Percentiles rank a stretch among this genome's conserved stretches.
These are phyloP conservation scores for Ceriops tagal DNA, from an alignment of 345 rosid genomes.

Conservation along the genomic window DNA sequence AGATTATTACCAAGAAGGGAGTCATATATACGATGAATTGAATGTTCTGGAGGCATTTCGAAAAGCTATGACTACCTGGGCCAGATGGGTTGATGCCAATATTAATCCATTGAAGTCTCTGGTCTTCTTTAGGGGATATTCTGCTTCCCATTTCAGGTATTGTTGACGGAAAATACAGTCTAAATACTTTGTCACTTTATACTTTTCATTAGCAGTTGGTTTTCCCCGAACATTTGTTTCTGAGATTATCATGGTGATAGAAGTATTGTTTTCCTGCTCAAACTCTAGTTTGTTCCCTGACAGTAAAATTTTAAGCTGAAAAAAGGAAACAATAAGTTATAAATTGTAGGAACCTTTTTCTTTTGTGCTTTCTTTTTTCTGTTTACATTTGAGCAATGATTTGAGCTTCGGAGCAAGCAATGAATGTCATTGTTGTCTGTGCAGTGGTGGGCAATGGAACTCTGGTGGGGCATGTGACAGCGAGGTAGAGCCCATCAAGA, in stretches of 20 bases:
- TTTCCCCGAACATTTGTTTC: background rate
- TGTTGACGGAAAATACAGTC: too few relatives aligned
- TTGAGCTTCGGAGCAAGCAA: background rate
- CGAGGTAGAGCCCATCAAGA: constrained; percentile 83
- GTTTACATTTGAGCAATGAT: background rate
- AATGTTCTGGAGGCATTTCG: constrained; percentile 88
- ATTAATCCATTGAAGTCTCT: constrained; percentile 57
- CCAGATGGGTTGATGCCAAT: constrained; percentile 82
- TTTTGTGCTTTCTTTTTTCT: too few relatives aligned
- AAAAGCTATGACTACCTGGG: constrained; percentile 88
- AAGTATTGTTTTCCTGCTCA: background rate
- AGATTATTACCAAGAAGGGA: constrained; percentile 94
- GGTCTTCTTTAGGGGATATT: constrained; percentile 90
- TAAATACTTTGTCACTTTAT: too few relatives aligned
- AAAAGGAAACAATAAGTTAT: background rate
- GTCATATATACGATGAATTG: constrained; percentile 62
- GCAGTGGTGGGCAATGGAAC: constrained; percentile 98
- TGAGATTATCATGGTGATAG: background rate
- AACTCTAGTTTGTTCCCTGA: background rate
- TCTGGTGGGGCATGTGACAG: constrained; percentile 89
- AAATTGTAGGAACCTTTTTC: background rate
- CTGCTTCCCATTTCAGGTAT: constrained; percentile 93
- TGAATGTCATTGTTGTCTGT: background rate
- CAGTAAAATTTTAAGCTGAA: background rate
- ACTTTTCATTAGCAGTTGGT: background rate